Percentiles rank a stretch among this genome's conserved stretches.
Evolutionary conservation across 768 basidiomycete species (phyloP).

Genomic region (Collybiopsis confluens): DNA sequence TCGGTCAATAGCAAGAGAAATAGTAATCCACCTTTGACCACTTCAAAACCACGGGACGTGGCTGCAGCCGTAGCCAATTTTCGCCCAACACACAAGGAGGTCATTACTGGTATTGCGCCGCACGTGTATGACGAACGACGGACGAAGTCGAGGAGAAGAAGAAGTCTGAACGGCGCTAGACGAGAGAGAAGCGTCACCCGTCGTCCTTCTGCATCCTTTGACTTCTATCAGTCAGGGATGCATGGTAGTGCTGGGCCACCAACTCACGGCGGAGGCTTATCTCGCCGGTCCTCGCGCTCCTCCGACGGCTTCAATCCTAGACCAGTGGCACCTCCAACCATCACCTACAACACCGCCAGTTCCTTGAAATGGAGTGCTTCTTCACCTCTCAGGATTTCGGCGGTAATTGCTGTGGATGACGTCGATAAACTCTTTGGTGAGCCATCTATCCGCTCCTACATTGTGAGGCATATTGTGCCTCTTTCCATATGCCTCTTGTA

Average conservation of each 20-base stretch:
- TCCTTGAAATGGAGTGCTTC: background rate
- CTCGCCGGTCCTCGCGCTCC: background rate
- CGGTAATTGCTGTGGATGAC: conserved; percentile 6
- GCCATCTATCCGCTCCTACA: background rate
- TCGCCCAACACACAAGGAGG: conserved; percentile 35
- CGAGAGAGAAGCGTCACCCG: background rate
- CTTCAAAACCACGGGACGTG: background rate
- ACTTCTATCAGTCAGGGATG: conserved; percentile 2
- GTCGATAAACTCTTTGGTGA: conserved; percentile 2
- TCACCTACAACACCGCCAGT: background rate
- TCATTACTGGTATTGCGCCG: conserved; percentile 41
- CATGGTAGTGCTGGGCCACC: background rate
- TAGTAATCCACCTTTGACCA: no score
- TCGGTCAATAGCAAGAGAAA: no score
- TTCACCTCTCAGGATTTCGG: conserved; percentile 3
- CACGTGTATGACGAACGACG: conserved; percentile 39
- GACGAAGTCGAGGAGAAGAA: conserved; percentile 13
- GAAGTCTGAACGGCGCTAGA: background rate
- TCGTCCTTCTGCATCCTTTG: background rate
- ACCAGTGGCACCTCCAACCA: background rate
- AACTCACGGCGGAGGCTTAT: background rate
- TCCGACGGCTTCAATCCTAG: background rate
- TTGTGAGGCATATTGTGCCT: background rate
- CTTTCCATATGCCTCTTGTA: background rate
- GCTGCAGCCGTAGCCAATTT: conserved; percentile 34